Base-by-base conservation (phyloP, 169 alveolate genomes). In the Blepharisma undulans region DNA sequence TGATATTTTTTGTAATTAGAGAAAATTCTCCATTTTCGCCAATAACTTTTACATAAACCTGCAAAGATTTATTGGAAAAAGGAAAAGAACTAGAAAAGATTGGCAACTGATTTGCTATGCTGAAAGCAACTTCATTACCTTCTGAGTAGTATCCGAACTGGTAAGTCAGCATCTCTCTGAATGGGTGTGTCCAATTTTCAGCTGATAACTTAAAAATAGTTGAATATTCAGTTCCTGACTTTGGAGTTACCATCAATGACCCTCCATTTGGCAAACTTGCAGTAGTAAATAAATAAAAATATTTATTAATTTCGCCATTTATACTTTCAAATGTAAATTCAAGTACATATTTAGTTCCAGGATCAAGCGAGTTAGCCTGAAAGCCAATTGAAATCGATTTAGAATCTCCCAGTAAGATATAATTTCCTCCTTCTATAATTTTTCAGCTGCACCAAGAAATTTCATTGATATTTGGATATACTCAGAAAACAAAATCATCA, bases 141-240 rank as follows among this genome's bases (percentile, higher is more conserved):
- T n/a, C n/a, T n/a, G n/a, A 33, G 74, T n/a, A n/a, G n/a, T n/a
- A 82, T 16, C 89, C 89, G 33, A 82, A 82, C 77, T 82, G 89
- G 33, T 82, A 82, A 30, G 76, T 82, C 59, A 82, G 18, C 60
- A 5, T 36, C 8, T 4, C 60, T 34, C 76, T 5, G 6, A 30
- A 66, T 16, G 89, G 33, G 18, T 82, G 76, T 6, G 4, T 4
- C 77, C 89, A 82, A 6, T 48, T 32, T 5, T 3, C 18, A 10
- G 89, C 89, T 82, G 72, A 30, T 30, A 82, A 21, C 4, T 82
- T 10, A 14, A 82, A 82, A 10, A 82, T 4, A 19, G 89, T 82
- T 3, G 30, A n/a, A 82, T 36, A 59, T n/a, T 33, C 72, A 33
- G 22, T 59, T 82, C 89, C 89, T 48, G 25, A 19, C 4, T 10